Evolutionary conservation across 441 rosid species (phyloP).

Genomic region (Isatis lusitanica): DNA sequence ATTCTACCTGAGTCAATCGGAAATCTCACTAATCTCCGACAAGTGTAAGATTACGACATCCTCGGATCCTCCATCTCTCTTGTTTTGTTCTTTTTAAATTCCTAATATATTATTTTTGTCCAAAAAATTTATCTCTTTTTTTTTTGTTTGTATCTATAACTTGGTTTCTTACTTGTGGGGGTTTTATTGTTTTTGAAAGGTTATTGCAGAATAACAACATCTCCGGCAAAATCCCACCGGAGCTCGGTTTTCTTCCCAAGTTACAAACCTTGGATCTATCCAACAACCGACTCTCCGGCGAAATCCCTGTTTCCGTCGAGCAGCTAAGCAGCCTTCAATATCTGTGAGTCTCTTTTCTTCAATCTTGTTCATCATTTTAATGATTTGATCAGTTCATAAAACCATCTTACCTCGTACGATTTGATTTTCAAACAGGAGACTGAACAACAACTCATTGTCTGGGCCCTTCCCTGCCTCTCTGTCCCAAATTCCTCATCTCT

Average conservation of each 20-base stretch:
- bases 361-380: not conserved
- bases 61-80: conserved; percentile 26
- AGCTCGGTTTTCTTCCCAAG: conserved; percentile 62
- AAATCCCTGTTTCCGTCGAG: conserved; percentile 55
- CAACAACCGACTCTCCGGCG: conserved; percentile 62
- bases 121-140: not conserved
- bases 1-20: conserved; percentile 56
- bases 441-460: conserved; percentile 88
- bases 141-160: conserved; percentile 18
- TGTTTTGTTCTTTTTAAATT: not conserved
- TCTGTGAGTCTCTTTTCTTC: conserved; percentile 52
- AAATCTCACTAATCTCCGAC: conserved; percentile 84
- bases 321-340: conserved; percentile 65
- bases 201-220: conserved; percentile 80
- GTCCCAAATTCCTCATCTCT: conserved; percentile 71
- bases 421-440: conserved; percentile 66
- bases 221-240: conserved; percentile 74
- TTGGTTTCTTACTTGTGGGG: not conserved
- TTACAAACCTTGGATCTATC: conserved; percentile 88
- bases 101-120: conserved; percentile 8
- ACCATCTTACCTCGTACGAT: conserved; percentile 27
- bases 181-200: conserved; percentile 38
- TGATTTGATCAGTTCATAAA: conserved; percentile 2
- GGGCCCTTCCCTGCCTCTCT: conserved; percentile 80
- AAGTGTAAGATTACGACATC: conserved; percentile 62